These are phyloP conservation scores for Rhodamnia argentea DNA, from an alignment of 345 rosid species.

Conservation along the genomic window DNA sequence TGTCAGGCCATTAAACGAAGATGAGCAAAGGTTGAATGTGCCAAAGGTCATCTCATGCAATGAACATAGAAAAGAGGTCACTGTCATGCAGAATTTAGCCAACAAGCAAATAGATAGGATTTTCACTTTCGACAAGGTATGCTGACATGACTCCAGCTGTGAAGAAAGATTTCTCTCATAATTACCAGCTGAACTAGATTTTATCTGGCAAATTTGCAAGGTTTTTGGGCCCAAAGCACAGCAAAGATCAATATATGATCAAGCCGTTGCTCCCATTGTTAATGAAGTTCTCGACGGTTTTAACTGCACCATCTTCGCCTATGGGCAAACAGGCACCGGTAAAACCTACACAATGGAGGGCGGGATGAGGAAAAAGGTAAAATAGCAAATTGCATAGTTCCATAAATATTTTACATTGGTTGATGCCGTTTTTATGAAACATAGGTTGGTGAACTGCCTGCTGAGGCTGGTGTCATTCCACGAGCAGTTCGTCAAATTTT, in stretches of 20 bases:
- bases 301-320: constrained; percentile 92
- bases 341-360: constrained; percentile 98
- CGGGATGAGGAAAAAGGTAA: constrained; percentile 83
- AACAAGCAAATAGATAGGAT: constrained; percentile 76
- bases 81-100: constrained; percentile 52
- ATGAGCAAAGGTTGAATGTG: constrained; percentile 63
- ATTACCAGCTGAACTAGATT: background rate
- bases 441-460: constrained; percentile 87
- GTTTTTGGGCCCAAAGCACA: constrained; percentile 95
- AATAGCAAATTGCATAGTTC: background rate
- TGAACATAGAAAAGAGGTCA: constrained; percentile 70
- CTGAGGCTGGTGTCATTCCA: constrained; percentile 90
- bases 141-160: background rate
- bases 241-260: constrained; percentile 89
- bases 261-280: constrained; percentile 75
- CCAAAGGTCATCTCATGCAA: constrained; percentile 56
- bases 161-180: background rate
- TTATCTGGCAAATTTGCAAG: constrained; percentile 14
- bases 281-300: constrained; percentile 90
- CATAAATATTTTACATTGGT: background rate
- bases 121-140: constrained; percentile 84
- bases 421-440: background rate
- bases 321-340: constrained; percentile 89
- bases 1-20: constrained; percentile 65
- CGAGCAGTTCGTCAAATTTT: constrained; percentile 85